phyloP scores from a whole-genome alignment of 139 green algal species.

The Volvox reticuliferus region DNA sequence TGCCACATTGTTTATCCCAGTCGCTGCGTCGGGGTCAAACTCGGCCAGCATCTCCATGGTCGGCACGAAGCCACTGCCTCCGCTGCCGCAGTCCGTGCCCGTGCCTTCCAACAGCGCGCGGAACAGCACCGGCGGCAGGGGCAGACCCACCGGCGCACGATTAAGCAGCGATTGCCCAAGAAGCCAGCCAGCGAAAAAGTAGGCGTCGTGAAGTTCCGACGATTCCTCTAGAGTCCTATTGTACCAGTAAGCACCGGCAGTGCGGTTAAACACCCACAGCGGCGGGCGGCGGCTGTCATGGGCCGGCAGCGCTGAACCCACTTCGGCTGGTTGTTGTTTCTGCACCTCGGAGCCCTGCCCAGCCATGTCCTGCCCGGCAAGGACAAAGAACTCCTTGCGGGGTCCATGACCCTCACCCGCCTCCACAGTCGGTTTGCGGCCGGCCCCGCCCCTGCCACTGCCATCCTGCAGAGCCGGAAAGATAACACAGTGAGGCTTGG shows the following conservation, averaged over 20 bases:
- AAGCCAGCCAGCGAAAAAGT: conserved; percentile 67
- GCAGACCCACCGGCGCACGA: conserved; percentile 56
- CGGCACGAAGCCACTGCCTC: conserved; percentile 45
- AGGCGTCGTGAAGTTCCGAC: conserved; percentile 22
- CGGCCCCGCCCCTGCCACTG: background rate
- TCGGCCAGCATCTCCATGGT: conserved; percentile 55
- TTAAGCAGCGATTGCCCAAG: conserved; percentile 66
- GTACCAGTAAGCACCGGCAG: conserved; percentile 65
- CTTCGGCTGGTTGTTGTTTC: background rate
- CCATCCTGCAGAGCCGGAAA: background rate
- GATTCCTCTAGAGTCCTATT: conserved; percentile 57
- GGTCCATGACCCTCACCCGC: conserved; percentile 74
- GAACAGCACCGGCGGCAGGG: conserved; percentile 62
- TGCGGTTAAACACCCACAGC: conserved; percentile 61
- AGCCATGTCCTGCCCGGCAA: conserved; percentile 49
- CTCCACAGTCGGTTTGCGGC: conserved; percentile 53
- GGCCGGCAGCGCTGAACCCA: too few species aligned
- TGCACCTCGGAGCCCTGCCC: background rate
- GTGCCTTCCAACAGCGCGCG: conserved; percentile 53
- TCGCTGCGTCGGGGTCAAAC: conserved; percentile 68
- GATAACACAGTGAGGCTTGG: background rate
- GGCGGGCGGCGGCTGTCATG: conserved; percentile 5
- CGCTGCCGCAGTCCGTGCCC: background rate
- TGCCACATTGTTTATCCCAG: conserved; percentile 15
- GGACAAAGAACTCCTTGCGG: conserved; percentile 74